Evolutionary conservation across 2,329 filamentous ascomycete species (phyloP).

Genomic region (Claviceps monticola): DNA sequence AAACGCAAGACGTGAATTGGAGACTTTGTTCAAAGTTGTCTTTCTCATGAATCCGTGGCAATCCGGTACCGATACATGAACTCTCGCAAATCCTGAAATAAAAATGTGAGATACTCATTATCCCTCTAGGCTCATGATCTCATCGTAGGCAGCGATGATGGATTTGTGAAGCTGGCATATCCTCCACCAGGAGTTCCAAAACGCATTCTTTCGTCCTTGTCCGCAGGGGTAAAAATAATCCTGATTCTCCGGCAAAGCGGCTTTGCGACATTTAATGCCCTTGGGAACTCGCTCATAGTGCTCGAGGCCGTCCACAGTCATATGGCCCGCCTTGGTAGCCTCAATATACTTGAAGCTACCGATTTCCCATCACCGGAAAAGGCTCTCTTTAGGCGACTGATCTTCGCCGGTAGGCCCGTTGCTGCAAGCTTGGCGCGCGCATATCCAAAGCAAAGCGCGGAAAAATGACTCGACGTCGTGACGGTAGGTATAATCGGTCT

Average conservation of each 20-base stretch:
- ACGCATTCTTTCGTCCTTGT: slow-evolving; percentile 1
- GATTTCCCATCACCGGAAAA: slow-evolving; percentile 5
- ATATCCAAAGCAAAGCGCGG: slow-evolving; percentile 10
- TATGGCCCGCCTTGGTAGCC: slow-evolving; percentile 2
- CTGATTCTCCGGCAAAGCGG: slow-evolving; percentile 8
- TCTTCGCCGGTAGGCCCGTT: slow-evolving; percentile 1
- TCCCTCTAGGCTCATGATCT: background rate
- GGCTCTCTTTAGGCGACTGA: background rate
- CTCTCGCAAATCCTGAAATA: too few relatives aligned
- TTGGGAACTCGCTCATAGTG: slow-evolving; percentile 9
- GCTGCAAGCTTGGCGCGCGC: slow-evolving; percentile 6
- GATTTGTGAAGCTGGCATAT: slow-evolving; percentile 6
- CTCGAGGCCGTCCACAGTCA: slow-evolving; percentile 2
- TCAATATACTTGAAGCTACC: slow-evolving; percentile 5
- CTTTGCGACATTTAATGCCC: slow-evolving; percentile 6
- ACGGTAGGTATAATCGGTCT: slow-evolving; percentile 13
- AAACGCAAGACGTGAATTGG: too few relatives aligned
- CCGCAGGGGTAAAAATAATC: slow-evolving; percentile 4
- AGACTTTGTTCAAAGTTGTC: too few relatives aligned
- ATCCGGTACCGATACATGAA: too few relatives aligned
- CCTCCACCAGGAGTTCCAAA: slow-evolving; percentile 6
- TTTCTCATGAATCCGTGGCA: too few relatives aligned
- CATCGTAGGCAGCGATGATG: slow-evolving; percentile 8
- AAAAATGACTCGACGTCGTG: slow-evolving; percentile 7
- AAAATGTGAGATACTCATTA: too few relatives aligned